These are phyloP conservation scores for Phialophora verrucosa DNA, from an alignment of 2,329 filamentous ascomycete species.

Conservation along the genomic window DNA sequence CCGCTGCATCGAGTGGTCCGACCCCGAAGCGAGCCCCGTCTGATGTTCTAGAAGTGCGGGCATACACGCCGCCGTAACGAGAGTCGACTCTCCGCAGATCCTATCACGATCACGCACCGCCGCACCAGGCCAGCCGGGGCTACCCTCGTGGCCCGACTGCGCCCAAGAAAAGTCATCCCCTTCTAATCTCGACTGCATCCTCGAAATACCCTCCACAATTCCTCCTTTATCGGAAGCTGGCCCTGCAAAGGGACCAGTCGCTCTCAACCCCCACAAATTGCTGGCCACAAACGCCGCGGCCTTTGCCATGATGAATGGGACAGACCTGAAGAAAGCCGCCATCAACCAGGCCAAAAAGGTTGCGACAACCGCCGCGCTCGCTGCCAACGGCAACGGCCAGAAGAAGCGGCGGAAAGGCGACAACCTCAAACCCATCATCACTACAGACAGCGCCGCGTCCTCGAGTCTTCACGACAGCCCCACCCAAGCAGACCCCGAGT, in stretches of 20 bases:
- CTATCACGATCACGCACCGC: conserved; percentile 18
- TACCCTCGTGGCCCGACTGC: conserved; percentile 26
- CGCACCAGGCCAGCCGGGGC: conserved; percentile 23
- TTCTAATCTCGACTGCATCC: conserved; percentile 22
- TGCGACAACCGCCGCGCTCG: conserved; percentile 54
- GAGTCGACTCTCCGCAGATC: conserved; percentile 12
- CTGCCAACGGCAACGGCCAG: conserved; percentile 61
- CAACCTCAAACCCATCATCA: conserved; percentile 70
- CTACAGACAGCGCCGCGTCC: conserved; percentile 56
- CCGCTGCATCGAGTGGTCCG: conserved; percentile 13
- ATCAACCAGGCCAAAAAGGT: conserved; percentile 71
- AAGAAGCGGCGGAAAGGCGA: conserved; percentile 71
- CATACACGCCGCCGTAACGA: conserved; percentile 17
- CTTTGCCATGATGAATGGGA: conserved; percentile 63
- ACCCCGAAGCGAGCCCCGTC: conserved; percentile 14
- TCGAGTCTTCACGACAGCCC: conserved; percentile 42
- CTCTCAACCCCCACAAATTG: conserved; percentile 28
- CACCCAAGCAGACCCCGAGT: conserved; percentile 47
- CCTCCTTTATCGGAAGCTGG: conserved; percentile 38
- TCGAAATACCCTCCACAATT: conserved; percentile 36
- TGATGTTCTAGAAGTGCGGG: conserved; percentile 9
- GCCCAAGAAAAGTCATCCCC: conserved; percentile 27
- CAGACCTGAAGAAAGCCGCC: conserved; percentile 67
- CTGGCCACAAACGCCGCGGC: conserved; percentile 39
- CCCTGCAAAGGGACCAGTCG: conserved; percentile 39